Evolutionary conservation across 768 basidiomycete species (phyloP).

Genomic region (Hypsizygus marmoreus): DNA sequence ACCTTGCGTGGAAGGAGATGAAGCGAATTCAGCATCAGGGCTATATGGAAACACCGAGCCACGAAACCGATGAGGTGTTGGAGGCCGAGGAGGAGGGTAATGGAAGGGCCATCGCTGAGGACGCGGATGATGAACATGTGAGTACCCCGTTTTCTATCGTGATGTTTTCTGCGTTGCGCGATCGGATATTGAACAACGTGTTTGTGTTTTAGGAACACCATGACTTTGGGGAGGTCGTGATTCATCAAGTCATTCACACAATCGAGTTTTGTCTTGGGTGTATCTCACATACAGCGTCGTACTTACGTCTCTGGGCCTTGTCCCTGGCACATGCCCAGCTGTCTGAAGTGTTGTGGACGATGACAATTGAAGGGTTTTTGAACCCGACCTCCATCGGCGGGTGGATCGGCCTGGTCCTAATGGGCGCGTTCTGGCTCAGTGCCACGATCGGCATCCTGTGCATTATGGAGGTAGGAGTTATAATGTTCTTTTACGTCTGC

Average conservation of each 20-base stretch:
- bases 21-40: conserved; percentile 81
- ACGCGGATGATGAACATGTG: conserved; percentile 73
- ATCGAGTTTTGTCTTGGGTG: conserved; percentile 99
- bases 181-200: conserved; percentile 10
- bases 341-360: conserved; percentile 89
- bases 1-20: conserved; percentile 88
- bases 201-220: conserved; percentile 63
- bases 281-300: conserved; percentile 96
- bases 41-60: conserved; percentile 62
- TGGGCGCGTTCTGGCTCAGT: conserved; percentile 74
- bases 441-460: conserved; percentile 80
- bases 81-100: conserved; percentile 84
- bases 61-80: conserved; percentile 60
- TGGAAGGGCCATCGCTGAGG: conserved; percentile 72
- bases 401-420: conserved; percentile 48
- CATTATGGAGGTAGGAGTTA: conserved; percentile 86
- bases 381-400: conserved; percentile 69
- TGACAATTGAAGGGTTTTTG: conserved; percentile 73
- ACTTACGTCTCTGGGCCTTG: conserved; percentile 94
- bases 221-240: conserved; percentile 92
- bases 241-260: conserved; percentile 98
- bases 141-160: conserved; percentile 32
- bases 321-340: conserved; percentile 98
- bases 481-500: conserved; percentile 15
- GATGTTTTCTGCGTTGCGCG: too few relatives aligned